Conservation (phyloP, 495 filamentous ascomycete species). For the Rostrohypoxylon terebratum region DNA sequence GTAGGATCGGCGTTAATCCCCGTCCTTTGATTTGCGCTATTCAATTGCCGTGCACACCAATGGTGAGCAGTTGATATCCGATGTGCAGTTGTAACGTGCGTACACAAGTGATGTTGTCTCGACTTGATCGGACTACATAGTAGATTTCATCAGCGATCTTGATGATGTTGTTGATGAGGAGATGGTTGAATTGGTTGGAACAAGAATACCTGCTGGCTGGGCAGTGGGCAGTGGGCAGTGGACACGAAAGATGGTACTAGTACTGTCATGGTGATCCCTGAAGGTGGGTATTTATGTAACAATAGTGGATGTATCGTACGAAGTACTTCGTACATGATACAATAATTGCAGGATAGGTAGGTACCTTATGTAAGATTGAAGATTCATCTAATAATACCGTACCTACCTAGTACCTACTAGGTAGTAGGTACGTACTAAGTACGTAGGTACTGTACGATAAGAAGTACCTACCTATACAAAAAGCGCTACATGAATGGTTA, state of each 20-base stretch:
- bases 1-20: conserved; percentile 32
- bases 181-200: conserved; percentile 18
- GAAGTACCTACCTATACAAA: background rate
- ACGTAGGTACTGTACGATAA: too few relatives aligned
- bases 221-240: too few relatives aligned
- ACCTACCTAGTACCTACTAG: too few relatives aligned
- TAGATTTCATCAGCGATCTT: conserved; percentile 13
- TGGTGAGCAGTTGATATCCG: background rate
- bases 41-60: conserved; percentile 11
- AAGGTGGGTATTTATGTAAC: background rate
- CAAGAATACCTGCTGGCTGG: conserved; percentile 5
- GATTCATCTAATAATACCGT: too few relatives aligned
- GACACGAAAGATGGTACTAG: background rate
- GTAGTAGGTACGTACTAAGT: too few relatives aligned
- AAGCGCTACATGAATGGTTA: background rate
- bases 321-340: too few relatives aligned
- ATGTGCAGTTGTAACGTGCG: background rate
- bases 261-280: background rate
- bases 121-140: conserved; percentile 5
- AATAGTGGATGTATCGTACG: background rate
- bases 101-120: conserved; percentile 6
- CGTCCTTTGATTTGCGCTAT: conserved; percentile 25
- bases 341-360: too few relatives aligned
- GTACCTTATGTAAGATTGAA: too few relatives aligned
- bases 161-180: background rate